These are phyloP conservation scores for Pythium rhizo-oryzae DNA, from an alignment of 352 stramenopile species.

Conservation along the genomic window DNA sequence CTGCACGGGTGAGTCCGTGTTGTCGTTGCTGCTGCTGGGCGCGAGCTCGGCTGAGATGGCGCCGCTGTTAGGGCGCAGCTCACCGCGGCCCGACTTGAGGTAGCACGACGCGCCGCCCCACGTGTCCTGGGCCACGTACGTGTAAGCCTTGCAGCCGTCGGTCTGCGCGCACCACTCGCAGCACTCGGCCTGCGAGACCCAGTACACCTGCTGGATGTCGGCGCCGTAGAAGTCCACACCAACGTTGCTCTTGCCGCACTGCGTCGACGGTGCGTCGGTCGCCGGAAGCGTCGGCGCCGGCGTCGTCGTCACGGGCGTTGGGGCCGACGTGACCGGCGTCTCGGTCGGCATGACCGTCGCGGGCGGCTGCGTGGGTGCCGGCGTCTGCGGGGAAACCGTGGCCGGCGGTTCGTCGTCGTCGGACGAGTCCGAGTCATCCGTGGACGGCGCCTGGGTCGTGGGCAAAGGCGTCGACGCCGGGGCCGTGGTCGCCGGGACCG, in stretches of 20 bases:
- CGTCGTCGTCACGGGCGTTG: neutral
- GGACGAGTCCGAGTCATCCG: neutral
- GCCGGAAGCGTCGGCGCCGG: neutral
- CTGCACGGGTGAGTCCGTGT: neutral
- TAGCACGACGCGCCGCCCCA: constrained; percentile 43
- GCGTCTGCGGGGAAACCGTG: neutral
- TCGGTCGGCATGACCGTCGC: neutral
- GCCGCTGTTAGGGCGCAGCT: neutral
- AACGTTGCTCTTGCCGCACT: constrained; percentile 38
- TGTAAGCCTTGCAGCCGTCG: constrained; percentile 33
- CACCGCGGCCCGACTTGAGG: constrained; percentile 26
- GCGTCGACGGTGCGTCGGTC: constrained; percentile 4
- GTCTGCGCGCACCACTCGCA: constrained; percentile 35
- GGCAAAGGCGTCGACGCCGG: neutral
- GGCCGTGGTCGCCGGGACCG: neutral
- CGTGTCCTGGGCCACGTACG: constrained; percentile 32
- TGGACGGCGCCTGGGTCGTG: neutral
- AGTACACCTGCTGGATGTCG: constrained; percentile 35
- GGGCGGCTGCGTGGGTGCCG: constrained; percentile 20
- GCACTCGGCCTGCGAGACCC: constrained; percentile 24
- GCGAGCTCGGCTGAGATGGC: constrained; percentile 14
- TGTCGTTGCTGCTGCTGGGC: neutral
- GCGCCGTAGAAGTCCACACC: constrained; percentile 48
- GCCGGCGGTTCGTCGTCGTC: constrained; percentile 1
- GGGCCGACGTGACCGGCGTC: neutral